These are phyloP conservation scores for Penicillium ochrochloron DNA, from an alignment of 495 filamentous ascomycete genomes.

Conservation along the genomic window DNA sequence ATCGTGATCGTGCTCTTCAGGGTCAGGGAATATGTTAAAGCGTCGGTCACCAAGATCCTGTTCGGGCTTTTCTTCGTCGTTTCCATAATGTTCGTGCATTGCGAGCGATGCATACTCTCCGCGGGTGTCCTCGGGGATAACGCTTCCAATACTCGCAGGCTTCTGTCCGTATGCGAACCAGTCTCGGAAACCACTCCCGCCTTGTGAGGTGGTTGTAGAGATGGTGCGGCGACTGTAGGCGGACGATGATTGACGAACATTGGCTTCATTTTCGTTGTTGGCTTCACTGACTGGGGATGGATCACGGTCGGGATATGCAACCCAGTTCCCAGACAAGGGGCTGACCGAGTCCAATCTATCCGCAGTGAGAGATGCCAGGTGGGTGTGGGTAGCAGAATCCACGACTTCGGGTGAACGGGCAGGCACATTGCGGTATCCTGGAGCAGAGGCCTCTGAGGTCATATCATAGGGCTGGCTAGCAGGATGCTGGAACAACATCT, in stretches of 20 bases:
- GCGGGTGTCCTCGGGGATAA: slow-evolving; percentile 42
- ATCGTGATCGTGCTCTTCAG: slow-evolving; percentile 48
- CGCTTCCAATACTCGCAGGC: slow-evolving; percentile 36
- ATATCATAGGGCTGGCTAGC: slow-evolving; percentile 34
- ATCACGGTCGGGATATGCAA: slow-evolving; percentile 61
- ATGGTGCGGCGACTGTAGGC: slow-evolving; percentile 49
- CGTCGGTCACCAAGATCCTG: slow-evolving; percentile 46
- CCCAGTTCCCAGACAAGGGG: slow-evolving; percentile 61
- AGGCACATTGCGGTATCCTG: slow-evolving; percentile 34
- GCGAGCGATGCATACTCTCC: slow-evolving; percentile 50
- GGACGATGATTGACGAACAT: slow-evolving; percentile 48
- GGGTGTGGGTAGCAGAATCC: slow-evolving; percentile 22
- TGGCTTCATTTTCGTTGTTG: slow-evolving; percentile 36
- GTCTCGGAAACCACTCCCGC: slow-evolving; percentile 40
- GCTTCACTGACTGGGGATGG: slow-evolving; percentile 45
- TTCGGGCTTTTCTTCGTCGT: slow-evolving; percentile 42
- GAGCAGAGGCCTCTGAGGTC: slow-evolving; percentile 31
- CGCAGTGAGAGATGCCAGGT: slow-evolving; percentile 32
- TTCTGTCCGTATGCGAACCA: slow-evolving; percentile 45
- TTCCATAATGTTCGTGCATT: slow-evolving; percentile 43
- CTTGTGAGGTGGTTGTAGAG: slow-evolving; percentile 38
- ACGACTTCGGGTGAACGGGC: slow-evolving; percentile 27
- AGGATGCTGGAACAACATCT: slow-evolving; percentile 35
- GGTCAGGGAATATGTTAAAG: slow-evolving; percentile 52
- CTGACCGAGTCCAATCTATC: slow-evolving; percentile 41